Evolutionary conservation across 2,329 filamentous ascomycete species (phyloP).

Genomic region (Verticillium albo-atrum): DNA sequence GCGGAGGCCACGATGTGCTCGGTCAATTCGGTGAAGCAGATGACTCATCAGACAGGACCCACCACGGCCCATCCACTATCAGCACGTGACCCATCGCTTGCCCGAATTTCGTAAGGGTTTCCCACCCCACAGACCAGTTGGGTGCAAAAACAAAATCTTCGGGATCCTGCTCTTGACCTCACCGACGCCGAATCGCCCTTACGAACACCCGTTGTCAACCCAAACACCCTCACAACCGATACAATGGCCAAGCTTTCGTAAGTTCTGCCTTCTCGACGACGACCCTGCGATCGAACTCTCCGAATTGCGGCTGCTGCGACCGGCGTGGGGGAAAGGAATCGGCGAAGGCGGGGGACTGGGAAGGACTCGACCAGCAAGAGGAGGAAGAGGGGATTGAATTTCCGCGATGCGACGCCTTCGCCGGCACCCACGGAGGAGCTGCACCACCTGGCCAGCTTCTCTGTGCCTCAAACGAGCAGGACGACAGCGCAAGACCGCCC

Average conservation of each 20-base stretch:
- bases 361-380: neutral
- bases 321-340: neutral
- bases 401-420: slow-evolving; percentile 1
- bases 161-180: slow-evolving; percentile 5
- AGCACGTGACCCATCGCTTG: slow-evolving; percentile 10
- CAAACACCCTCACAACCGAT: slow-evolving; percentile 31
- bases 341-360: slow-evolving; percentile 8
- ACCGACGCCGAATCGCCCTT: slow-evolving; percentile 12
- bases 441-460: too few relatives aligned
- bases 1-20: neutral
- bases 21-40: slow-evolving; percentile 4
- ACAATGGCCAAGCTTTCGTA: slow-evolving; percentile 63
- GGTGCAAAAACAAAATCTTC: slow-evolving; percentile 11
- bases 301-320: slow-evolving; percentile 6
- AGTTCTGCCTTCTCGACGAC: slow-evolving; percentile 27
- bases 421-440: neutral
- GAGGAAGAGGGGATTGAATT: neutral
- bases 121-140: slow-evolving; percentile 7
- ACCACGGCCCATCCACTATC: neutral
- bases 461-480: neutral
- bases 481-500: neutral
- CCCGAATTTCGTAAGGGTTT: slow-evolving; percentile 9
- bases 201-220: slow-evolving; percentile 13
- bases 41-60: neutral
- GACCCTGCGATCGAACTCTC: slow-evolving; percentile 8